Conservation (phyloP, 1,139 yeast genomes). For the Suhomyces bribrorum region DNA sequence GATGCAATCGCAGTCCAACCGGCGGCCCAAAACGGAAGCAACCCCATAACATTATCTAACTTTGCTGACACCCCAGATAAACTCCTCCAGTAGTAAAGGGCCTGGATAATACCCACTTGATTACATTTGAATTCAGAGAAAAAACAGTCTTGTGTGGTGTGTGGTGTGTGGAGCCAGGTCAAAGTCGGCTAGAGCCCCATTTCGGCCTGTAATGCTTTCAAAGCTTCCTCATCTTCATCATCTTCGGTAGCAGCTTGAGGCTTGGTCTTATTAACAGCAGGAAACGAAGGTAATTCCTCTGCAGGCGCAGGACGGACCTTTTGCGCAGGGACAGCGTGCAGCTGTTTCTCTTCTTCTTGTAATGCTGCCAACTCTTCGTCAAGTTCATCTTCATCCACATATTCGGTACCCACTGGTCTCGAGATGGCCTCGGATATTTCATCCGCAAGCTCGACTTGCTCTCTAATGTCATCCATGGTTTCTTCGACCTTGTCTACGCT, state of each 20-base stretch:
- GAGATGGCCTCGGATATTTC: slow-evolving; percentile 96
- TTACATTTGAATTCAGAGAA: too few relatives aligned
- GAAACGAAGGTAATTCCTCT: slow-evolving; percentile 50
- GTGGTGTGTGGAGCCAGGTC: too few relatives aligned
- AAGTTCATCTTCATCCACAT: slow-evolving; percentile 74
- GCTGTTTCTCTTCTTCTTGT: slow-evolving; percentile 72
- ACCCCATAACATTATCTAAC: too few relatives aligned
- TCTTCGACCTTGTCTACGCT: slow-evolving; percentile 95
- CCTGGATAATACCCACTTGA: too few relatives aligned
- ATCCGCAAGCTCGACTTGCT: slow-evolving; percentile 92
- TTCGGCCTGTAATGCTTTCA: slow-evolving; percentile 87
- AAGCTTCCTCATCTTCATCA: slow-evolving; percentile 89
- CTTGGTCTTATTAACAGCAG: slow-evolving; percentile 40
- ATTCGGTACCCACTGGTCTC: slow-evolving; percentile 82
- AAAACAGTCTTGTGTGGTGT: too few relatives aligned
- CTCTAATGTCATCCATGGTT: slow-evolving; percentile 98
- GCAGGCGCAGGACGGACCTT: slow-evolving; percentile 20
- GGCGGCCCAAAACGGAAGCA: too few relatives aligned
- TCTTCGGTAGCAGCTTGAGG: slow-evolving; percentile 55
- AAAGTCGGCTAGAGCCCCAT: slow-evolving; percentile 73
- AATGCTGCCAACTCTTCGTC: slow-evolving; percentile 88
- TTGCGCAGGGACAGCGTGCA: slow-evolving; percentile 24
- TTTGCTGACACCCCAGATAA: too few relatives aligned
- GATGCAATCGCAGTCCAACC: too few relatives aligned
- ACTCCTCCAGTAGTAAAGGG: too few relatives aligned